phyloP scores from a whole-genome alignment of 768 basidiomycete genomes.

The Naganishia randhawae region DNA sequence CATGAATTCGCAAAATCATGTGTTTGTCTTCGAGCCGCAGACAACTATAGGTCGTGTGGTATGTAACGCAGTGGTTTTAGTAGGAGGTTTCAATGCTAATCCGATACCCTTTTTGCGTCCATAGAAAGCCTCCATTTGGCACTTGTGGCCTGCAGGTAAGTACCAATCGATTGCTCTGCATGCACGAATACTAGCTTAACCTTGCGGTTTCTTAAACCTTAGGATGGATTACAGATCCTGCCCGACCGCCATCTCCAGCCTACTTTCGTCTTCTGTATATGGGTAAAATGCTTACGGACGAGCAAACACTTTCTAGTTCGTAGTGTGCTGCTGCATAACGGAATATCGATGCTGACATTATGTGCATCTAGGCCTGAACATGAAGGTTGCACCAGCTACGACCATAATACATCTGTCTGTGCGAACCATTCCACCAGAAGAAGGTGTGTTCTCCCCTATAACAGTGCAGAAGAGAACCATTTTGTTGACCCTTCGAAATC shows the following conservation, averaged over 20 bases:
- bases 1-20: slow-evolving; percentile 47
- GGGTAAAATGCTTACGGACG: slow-evolving; percentile 27
- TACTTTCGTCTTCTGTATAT: slow-evolving; percentile 29
- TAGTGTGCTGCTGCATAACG: background rate
- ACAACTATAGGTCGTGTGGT: slow-evolving; percentile 42
- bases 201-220: background rate
- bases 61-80: background rate
- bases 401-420: slow-evolving; percentile 20
- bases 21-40: slow-evolving; percentile 46
- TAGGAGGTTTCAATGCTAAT: background rate
- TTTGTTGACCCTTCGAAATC: background rate
- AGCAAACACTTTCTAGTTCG: slow-evolving; percentile 25
- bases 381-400: slow-evolving; percentile 16
- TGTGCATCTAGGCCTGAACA: background rate
- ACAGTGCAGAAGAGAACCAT: too few species aligned
- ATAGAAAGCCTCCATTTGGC: slow-evolving; percentile 42
- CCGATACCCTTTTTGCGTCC: background rate
- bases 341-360: background rate
- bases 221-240: slow-evolving; percentile 29
- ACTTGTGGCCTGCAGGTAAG: slow-evolving; percentile 41
- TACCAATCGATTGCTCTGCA: background rate
- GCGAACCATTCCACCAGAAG: slow-evolving; percentile 19
- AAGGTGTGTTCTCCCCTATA: background rate
- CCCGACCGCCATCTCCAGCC: slow-evolving; percentile 23
- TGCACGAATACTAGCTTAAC: background rate